Percentiles rank a stretch among this genome's conserved stretches.
phyloP scores from a whole-genome alignment of 441 rosid species.

The Erysimum pusillum region DNA sequence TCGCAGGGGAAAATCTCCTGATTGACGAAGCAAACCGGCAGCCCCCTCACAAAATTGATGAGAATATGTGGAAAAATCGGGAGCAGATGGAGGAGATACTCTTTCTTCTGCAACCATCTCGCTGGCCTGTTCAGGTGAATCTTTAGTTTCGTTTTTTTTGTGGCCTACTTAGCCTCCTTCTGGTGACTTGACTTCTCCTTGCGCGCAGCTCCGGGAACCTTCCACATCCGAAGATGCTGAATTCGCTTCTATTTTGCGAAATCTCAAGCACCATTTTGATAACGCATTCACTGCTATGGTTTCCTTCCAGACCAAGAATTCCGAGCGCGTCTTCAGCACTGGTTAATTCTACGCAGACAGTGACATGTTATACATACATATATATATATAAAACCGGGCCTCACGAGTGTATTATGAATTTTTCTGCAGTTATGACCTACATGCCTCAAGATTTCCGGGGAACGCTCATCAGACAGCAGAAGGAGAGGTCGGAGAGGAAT shows the following conservation, averaged over 20 bases:
- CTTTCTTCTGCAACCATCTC: slow-evolving; percentile 71
- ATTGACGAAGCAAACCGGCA: slow-evolving; percentile 64
- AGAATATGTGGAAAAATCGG: slow-evolving; percentile 98
- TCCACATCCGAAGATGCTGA: slow-evolving; percentile 63
- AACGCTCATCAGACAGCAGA: slow-evolving; percentile 83
- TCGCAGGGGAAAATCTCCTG: slow-evolving; percentile 62
- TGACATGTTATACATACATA: not conserved
- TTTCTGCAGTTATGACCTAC: slow-evolving; percentile 92
- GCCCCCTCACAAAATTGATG: slow-evolving; percentile 94
- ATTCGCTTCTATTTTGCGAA: slow-evolving; percentile 51
- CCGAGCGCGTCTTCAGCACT: slow-evolving; percentile 86
- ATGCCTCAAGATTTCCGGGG: slow-evolving; percentile 99
- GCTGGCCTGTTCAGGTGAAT: slow-evolving; percentile 72
- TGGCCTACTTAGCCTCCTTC: slow-evolving; percentile 6
- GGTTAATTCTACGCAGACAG: slow-evolving; percentile 53
- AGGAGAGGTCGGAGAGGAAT: slow-evolving; percentile 95
- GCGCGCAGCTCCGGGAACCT: slow-evolving; percentile 73
- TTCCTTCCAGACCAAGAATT: slow-evolving; percentile 78
- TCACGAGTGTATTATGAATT: not conserved
- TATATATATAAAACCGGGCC: not conserved
- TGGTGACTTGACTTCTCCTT: slow-evolving; percentile 12
- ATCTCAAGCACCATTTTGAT: slow-evolving; percentile 55
- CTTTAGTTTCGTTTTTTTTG: not conserved
- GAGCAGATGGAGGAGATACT: slow-evolving; percentile 91
- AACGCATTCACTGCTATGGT: slow-evolving; percentile 56